These are phyloP conservation scores for Gossypium thurberi DNA, from an alignment of 345 rosid species.

Conservation along the genomic window DNA sequence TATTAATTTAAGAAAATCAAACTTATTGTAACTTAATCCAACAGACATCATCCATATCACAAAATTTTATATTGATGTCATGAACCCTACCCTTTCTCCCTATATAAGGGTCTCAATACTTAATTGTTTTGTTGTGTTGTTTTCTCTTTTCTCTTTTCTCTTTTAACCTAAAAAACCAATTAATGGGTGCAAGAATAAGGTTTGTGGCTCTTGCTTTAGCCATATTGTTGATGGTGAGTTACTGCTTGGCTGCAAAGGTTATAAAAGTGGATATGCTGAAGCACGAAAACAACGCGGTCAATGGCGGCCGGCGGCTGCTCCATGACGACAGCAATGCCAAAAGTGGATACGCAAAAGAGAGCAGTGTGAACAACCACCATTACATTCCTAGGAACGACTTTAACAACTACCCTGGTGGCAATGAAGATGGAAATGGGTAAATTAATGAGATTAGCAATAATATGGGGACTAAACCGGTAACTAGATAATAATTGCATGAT, in stretches of 20 bases:
- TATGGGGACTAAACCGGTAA: neutral
- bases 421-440: constrained; percentile 23
- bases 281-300: neutral
- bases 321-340: neutral
- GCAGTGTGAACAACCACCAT: constrained; percentile 40
- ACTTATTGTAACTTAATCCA: no score
- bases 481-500: no score
- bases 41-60: no score
- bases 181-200: constrained; percentile 6
- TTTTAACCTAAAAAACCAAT: neutral
- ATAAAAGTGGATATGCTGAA: neutral
- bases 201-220: constrained; percentile 12
- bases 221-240: constrained; percentile 13
- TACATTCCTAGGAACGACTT: constrained; percentile 47
- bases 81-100: neutral
- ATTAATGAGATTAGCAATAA: neutral
- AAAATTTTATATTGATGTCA: neutral
- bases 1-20: no score
- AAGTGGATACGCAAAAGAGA: constrained; percentile 14
- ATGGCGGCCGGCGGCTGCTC: neutral
- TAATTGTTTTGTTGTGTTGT: neutral
- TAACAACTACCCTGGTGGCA: constrained; percentile 28
- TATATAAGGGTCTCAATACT: neutral
- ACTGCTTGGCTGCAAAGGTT: constrained; percentile 11
- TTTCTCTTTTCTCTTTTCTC: neutral